Conservation (phyloP, 768 basidiomycete species). For the Omphalotus guepiniiformis region DNA sequence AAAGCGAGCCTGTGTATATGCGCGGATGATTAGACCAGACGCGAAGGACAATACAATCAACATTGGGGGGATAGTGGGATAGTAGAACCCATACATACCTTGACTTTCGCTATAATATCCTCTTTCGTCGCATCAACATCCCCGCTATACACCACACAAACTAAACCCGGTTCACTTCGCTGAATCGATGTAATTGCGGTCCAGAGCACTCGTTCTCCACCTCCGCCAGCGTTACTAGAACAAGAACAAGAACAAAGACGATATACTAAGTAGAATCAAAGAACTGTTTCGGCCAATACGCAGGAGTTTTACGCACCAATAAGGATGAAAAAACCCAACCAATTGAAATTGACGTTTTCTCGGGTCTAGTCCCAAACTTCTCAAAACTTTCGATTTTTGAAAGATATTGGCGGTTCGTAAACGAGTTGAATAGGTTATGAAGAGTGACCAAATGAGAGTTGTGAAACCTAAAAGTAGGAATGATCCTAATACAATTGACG, state of each 20-base stretch:
- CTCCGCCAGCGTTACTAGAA: slow-evolving; percentile 88
- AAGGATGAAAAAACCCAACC: slow-evolving; percentile 92
- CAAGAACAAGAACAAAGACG: not conserved
- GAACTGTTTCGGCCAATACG: slow-evolving; percentile 4
- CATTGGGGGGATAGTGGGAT: too few relatives aligned
- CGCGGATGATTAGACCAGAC: not conserved
- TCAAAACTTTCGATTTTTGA: too few relatives aligned
- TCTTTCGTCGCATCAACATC: slow-evolving; percentile 78
- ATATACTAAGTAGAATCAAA: slow-evolving; percentile 31
- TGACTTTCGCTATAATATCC: slow-evolving; percentile 74
- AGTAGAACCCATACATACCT: too few relatives aligned
- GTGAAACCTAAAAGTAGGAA: too few relatives aligned
- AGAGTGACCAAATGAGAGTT: too few relatives aligned
- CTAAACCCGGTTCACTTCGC: slow-evolving; percentile 52
- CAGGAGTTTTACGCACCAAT: slow-evolving; percentile 63
- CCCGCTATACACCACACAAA: slow-evolving; percentile 86
- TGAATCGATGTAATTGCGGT: slow-evolving; percentile 79
- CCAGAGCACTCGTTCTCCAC: slow-evolving; percentile 95
- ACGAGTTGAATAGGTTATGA: too few relatives aligned
- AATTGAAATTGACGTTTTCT: too few relatives aligned
- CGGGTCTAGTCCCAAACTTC: too few relatives aligned
- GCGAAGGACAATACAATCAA: not conserved
- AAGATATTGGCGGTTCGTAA: too few relatives aligned
- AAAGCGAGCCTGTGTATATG: slow-evolving; percentile 73
- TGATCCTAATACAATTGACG: too few relatives aligned